Evolutionary conservation across 2,329 filamentous ascomycete species (phyloP).

Genomic region (Xylariaceae sp.): DNA sequence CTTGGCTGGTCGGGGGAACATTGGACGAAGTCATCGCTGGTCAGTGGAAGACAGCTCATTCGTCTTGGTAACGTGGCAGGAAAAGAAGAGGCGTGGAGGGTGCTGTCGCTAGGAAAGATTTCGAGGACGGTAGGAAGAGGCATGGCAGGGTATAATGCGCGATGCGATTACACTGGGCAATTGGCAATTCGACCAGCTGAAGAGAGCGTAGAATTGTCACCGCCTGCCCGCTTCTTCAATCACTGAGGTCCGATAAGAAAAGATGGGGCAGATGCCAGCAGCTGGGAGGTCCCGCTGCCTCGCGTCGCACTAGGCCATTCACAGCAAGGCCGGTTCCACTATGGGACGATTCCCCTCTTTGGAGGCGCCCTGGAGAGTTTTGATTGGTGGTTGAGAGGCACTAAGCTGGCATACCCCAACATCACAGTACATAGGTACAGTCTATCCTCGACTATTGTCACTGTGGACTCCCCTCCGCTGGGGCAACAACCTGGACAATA

Average conservation of each 20-base stretch:
- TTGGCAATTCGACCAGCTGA: slow-evolving; percentile 25
- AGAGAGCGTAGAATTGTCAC: slow-evolving; percentile 25
- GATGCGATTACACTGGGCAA: slow-evolving; percentile 24
- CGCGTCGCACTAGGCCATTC: not conserved
- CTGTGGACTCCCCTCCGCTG: no score
- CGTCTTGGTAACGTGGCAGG: slow-evolving; percentile 39
- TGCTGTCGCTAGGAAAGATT: slow-evolving; percentile 12
- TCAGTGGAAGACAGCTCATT: slow-evolving; percentile 51
- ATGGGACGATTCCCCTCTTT: slow-evolving; percentile 8
- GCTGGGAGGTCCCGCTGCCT: not conserved
- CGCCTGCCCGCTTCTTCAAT: slow-evolving; percentile 20
- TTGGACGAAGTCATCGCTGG: slow-evolving; percentile 60
- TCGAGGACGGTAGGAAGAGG: slow-evolving; percentile 17
- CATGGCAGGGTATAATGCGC: slow-evolving; percentile 21
- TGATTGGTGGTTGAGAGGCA: slow-evolving; percentile 4
- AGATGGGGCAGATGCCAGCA: slow-evolving; percentile 14
- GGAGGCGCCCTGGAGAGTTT: not conserved
- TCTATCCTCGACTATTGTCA: no score
- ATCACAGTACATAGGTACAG: no score
- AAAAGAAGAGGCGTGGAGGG: not conserved
- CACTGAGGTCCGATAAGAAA: slow-evolving; percentile 19
- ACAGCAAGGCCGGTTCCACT: not conserved
- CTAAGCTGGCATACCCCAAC: not conserved
- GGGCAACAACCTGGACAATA: no score
- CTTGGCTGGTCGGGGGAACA: slow-evolving; percentile 37